Conservation (phyloP, 768 basidiomycete species). For the Agrocybe chaxingu region DNA sequence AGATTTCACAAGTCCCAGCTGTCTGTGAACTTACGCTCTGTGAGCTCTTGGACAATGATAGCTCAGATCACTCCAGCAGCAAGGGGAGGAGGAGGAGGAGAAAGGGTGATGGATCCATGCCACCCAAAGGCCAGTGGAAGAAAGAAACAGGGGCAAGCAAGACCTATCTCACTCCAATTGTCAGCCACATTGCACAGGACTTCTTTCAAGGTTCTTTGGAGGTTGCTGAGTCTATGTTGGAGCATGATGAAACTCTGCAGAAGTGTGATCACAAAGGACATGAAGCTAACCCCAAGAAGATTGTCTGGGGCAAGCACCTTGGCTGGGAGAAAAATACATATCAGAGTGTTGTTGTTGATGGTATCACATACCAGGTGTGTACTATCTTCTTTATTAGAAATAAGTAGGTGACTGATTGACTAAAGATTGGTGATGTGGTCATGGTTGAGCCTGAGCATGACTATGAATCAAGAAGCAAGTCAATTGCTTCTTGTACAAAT, state of each 20-base stretch:
- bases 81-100: neutral
- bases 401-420: neutral
- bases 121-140: slow-evolving; percentile 6
- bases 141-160: slow-evolving; percentile 25
- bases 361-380: slow-evolving; percentile 51
- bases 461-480: slow-evolving; percentile 34
- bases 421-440: slow-evolving; percentile 58
- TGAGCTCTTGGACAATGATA: slow-evolving; percentile 2
- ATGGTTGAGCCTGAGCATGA: slow-evolving; percentile 61
- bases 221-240: slow-evolving; percentile 20
- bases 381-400: neutral
- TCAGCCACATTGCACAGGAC: slow-evolving; percentile 41
- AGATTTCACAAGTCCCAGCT: slow-evolving; percentile 39
- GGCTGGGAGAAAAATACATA: slow-evolving; percentile 30
- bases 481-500: slow-evolving; percentile 44
- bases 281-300: slow-evolving; percentile 28
- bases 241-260: slow-evolving; percentile 15
- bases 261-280: slow-evolving; percentile 22
- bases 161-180: slow-evolving; percentile 43
- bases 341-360: slow-evolving; percentile 51
- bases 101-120: neutral
- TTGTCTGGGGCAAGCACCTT: slow-evolving; percentile 27
- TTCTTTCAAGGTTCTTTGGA: slow-evolving; percentile 47
- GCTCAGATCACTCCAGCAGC: too few species aligned
- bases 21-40: slow-evolving; percentile 25